Conservation (phyloP, 2,329 filamentous ascomycete genomes). For the Ceratocystis smalleyi region DNA sequence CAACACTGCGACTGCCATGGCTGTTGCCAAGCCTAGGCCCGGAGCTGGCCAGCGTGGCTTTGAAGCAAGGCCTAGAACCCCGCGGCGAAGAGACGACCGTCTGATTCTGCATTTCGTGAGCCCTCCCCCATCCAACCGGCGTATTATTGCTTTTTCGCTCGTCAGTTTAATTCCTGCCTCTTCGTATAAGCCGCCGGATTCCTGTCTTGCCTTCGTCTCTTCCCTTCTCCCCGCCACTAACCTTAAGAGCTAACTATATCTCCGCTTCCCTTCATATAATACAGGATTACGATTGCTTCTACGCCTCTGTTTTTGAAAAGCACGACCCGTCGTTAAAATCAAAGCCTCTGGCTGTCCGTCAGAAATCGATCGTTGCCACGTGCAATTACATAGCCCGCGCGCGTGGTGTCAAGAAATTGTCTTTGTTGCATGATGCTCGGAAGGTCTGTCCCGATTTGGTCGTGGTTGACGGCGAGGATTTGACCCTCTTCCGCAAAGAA, state of each 20-base stretch:
- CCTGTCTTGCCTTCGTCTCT: background rate
- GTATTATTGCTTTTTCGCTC: background rate
- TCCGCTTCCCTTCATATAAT: background rate
- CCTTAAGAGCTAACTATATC: background rate
- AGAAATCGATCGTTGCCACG: conserved; percentile 84
- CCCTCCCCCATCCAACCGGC: background rate
- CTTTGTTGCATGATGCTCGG: conserved; percentile 69
- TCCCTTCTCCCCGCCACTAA: background rate
- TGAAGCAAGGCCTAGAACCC: background rate
- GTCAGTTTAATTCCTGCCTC: no score
- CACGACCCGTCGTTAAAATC: conserved; percentile 58
- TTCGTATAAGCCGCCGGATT: no score
- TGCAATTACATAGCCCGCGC: conserved; percentile 85
- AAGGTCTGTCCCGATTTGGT: conserved; percentile 68
- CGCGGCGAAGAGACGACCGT: conserved; percentile 8
- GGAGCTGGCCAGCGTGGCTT: background rate
- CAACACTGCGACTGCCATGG: background rate
- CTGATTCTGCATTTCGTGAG: conserved; percentile 16
- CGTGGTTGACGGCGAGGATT: conserved; percentile 72
- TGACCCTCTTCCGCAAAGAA: conserved; percentile 69
- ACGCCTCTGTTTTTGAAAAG: conserved; percentile 77
- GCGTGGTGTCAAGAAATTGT: conserved; percentile 62
- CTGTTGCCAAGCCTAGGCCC: background rate
- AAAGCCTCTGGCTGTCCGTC: conserved; percentile 67
- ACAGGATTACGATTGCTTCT: conserved; percentile 80